These are phyloP conservation scores for Aspergillus sp. DNA, from an alignment of 2,329 filamentous ascomycete genomes.

Conservation along the genomic window DNA sequence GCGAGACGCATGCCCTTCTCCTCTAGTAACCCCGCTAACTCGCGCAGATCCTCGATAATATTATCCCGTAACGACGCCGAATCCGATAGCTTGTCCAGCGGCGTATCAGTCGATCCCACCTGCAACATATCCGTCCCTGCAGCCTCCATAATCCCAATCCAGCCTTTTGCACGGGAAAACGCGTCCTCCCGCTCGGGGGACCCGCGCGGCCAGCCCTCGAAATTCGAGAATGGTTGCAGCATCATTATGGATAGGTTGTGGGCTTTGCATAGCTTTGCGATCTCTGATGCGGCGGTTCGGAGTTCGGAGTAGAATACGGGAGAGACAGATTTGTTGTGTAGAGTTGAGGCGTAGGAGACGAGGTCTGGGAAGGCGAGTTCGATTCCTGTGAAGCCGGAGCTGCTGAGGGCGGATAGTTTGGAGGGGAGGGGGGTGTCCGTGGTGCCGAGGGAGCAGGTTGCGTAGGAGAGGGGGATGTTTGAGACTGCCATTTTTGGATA, in stretches of 20 bases:
- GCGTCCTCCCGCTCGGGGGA: conserved; percentile 61
- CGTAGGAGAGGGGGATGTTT: conserved; percentile 39
- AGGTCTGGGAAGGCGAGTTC: conserved; percentile 76
- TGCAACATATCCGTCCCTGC: conserved; percentile 70
- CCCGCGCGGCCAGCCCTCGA: conserved; percentile 69
- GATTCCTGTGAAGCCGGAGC: conserved; percentile 58
- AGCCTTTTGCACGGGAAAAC: conserved; percentile 62
- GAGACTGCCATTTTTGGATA: neutral
- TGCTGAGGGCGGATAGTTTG: conserved; percentile 42
- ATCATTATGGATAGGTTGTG: conserved; percentile 64
- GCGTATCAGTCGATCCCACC: conserved; percentile 49
- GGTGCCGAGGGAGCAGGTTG: conserved; percentile 45
- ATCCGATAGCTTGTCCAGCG: neutral
- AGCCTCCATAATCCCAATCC: conserved; percentile 70
- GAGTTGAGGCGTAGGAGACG: conserved; percentile 57
- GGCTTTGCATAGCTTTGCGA: conserved; percentile 56
- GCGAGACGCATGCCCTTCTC: conserved; percentile 59
- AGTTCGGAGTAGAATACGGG: conserved; percentile 62
- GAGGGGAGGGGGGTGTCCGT: conserved; percentile 35
- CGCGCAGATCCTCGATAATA: conserved; percentile 61
- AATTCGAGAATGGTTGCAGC: conserved; percentile 74
- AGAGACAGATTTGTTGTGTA: conserved; percentile 52
- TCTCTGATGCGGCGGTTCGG: conserved; percentile 53
- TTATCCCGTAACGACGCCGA: conserved; percentile 26
- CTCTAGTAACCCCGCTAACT: conserved; percentile 63